Base-by-base conservation (phyloP, 805 yeast species). In the Hanseniaspora occidentalis region DNA sequence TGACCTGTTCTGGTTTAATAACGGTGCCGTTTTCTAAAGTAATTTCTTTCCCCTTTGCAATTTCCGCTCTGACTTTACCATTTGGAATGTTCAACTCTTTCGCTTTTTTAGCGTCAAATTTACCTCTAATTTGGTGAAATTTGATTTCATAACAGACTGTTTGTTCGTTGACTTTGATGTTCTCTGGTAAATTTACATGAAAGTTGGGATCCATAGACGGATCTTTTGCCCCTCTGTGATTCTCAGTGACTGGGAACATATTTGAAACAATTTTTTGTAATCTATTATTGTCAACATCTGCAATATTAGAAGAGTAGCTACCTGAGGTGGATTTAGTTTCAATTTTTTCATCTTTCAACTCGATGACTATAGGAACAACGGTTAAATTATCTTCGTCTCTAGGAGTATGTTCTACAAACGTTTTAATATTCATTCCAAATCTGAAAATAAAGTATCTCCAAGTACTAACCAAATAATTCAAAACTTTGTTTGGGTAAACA, bases 371-470 rank as follows among this genome's bases (percentile, higher is more conserved):
- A 6, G 41, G 41, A 2, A 22, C 19, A 5, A 35, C 37, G 25
- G 29, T 35, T 3, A 42, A 19, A 20, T 47, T 45, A 5, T 47
- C 48, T 38, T 58, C 43, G 11, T 42, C 40, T 25, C 34, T 37
- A 7, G 31, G 24, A 1, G 9, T 18, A 5, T 3, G 6, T 1
- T 60, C 29, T 3, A 56, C 45, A 14, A 45, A 50, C 2, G 65
- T 51, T 3, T 58, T 58, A 40, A 83, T 54, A 26, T 70, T 66
- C 37, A 81, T 69, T 1, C 85, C 86, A 50, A 78, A 73, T 46
- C 96, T 71, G 56, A 84, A 84, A 11, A 86, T 84, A 61, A 89
- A 88, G 48, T 76, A 75, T 47, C 95, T 69, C 95, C 96, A 85
- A 0, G 89, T 74, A 1, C 88, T 71, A 3, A 84, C 71, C 36